Evolutionary conservation across 257 asterid genomes (phyloP).

Genomic region (Solanum sejunctum): DNA sequence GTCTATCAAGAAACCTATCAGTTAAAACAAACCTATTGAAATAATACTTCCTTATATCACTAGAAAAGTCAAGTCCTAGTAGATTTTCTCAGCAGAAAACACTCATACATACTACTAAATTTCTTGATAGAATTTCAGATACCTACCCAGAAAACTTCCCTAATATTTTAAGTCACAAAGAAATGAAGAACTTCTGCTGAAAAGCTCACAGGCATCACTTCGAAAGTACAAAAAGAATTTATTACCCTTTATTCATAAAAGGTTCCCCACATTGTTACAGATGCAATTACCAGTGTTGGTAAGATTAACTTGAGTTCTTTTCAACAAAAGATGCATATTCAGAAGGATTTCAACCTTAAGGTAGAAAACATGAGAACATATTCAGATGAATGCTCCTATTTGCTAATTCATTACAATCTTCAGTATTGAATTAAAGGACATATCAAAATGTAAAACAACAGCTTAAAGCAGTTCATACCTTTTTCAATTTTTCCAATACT

Average conservation of each 20-base stretch:
- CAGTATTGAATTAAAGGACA: not conserved
- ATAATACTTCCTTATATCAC: not conserved
- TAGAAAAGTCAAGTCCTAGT: not conserved
- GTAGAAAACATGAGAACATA: not conserved
- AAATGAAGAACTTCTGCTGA: not conserved
- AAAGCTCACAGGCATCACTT: not conserved
- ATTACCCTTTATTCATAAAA: not conserved
- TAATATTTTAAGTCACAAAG: not conserved
- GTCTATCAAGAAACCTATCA: not conserved
- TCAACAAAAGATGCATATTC: not conserved
- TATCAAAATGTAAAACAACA: not conserved
- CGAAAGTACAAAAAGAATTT: too few species aligned
- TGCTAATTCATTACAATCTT: not conserved
- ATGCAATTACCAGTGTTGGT: not conserved
- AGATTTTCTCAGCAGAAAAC: not conserved
- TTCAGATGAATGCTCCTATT: not conserved
- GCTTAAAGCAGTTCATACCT: conserved; percentile 27
- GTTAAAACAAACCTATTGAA: not conserved
- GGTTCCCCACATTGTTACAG: not conserved
- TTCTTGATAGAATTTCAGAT: not conserved
- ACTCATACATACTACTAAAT: not conserved
- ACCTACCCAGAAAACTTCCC: not conserved
- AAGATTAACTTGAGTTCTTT: not conserved
- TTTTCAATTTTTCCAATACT: conserved; percentile 59
- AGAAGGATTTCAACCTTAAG: not conserved